Percentiles rank a stretch among this genome's conserved stretches.
Evolutionary conservation across 2,329 filamentous ascomycete species (phyloP).

Genomic region (Hymenoscyphus scutula): DNA sequence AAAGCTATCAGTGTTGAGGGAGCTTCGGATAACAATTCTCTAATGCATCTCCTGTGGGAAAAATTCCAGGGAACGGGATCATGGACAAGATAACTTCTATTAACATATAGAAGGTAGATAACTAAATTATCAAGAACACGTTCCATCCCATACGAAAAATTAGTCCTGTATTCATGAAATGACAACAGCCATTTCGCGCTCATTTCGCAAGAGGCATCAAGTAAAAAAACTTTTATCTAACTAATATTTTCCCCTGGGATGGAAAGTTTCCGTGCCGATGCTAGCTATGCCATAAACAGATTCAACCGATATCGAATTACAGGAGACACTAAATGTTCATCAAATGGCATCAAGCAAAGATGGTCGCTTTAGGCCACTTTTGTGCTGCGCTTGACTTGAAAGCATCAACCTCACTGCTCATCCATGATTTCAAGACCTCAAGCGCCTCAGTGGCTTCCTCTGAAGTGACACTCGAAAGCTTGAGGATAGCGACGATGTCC

Average conservation of each 20-base stretch:
- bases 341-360: slow-evolving; percentile 21
- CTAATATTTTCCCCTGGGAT: neutral
- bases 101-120: neutral
- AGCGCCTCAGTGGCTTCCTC: slow-evolving; percentile 57
- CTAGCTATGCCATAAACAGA: slow-evolving; percentile 7
- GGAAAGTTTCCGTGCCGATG: neutral
- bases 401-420: slow-evolving; percentile 46
- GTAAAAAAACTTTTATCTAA: slow-evolving; percentile 4
- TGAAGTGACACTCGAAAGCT: slow-evolving; percentile 49
- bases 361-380: slow-evolving; percentile 42
- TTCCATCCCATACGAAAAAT: neutral
- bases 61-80: too few species aligned
- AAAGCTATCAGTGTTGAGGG: too few species aligned
- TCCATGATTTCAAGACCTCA: slow-evolving; percentile 48
- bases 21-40: too few species aligned
- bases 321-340: neutral
- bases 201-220: neutral
- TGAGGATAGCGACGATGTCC: slow-evolving; percentile 58
- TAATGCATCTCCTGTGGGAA: too few species aligned
- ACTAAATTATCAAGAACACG: neutral
- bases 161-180: too few species aligned
- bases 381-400: slow-evolving; percentile 49
- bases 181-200: too few species aligned
- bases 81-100: neutral
- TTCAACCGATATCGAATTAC: neutral